Conservation (phyloP, 2,329 filamentous ascomycete species). For the Biscogniauxia marginata region DNA sequence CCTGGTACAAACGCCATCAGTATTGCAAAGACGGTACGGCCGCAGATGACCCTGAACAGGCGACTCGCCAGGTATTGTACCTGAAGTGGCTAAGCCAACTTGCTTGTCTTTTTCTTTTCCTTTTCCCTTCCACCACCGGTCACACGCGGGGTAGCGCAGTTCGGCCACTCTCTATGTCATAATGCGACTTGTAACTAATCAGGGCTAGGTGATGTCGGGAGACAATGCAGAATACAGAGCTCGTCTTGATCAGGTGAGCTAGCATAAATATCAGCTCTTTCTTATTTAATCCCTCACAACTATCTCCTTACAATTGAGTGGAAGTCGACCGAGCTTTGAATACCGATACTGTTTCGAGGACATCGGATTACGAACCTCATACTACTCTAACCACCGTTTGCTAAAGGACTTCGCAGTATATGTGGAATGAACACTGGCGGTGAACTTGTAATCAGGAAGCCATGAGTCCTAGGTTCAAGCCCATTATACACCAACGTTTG, state of each 20-base stretch:
- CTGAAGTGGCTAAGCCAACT: not conserved
- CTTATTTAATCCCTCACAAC: not conserved
- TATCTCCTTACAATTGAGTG: not conserved
- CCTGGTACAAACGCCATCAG: too few relatives aligned
- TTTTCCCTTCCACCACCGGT: not conserved
- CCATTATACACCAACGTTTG: too few relatives aligned
- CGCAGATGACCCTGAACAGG: not conserved
- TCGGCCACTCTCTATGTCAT: not conserved
- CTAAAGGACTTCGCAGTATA: not conserved
- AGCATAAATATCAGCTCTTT: not conserved
- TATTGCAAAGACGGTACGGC: not conserved
- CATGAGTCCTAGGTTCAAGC: too few relatives aligned
- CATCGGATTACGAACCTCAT: not conserved
- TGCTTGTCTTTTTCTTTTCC: not conserved
- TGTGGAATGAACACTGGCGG: not conserved
- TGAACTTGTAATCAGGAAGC: not conserved
- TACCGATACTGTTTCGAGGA: not conserved
- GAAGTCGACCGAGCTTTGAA: not conserved
- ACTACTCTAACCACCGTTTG: not conserved
- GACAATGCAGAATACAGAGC: not conserved
- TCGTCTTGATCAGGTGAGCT: not conserved
- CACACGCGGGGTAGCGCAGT: not conserved
- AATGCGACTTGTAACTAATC: not conserved
- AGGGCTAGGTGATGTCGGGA: not conserved
- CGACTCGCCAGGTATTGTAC: not conserved